These are phyloP conservation scores for Calonectria pseudoturangicola DNA, from an alignment of 2,329 filamentous ascomycete genomes.

Conservation along the genomic window DNA sequence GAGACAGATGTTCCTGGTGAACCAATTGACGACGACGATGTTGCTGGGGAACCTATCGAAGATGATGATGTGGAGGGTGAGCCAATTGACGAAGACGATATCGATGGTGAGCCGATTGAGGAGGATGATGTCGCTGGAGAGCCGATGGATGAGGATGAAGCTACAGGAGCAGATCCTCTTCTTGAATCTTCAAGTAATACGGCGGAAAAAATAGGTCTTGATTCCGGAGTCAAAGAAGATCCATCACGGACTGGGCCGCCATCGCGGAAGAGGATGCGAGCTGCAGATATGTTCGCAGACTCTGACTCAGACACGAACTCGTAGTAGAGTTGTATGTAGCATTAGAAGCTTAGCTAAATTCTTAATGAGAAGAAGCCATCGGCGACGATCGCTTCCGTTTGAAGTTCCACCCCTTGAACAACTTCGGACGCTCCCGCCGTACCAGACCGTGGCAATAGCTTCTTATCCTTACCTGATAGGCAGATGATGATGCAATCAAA, in stretches of 20 bases:
- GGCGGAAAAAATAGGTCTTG: slow-evolving; percentile 41
- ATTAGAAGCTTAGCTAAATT: background rate
- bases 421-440: background rate
- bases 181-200: slow-evolving; percentile 47
- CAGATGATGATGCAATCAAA: background rate
- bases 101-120: slow-evolving; percentile 67
- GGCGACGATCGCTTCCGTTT: background rate
- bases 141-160: slow-evolving; percentile 67
- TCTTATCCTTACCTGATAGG: slow-evolving; percentile 4
- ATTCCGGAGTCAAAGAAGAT: slow-evolving; percentile 37
- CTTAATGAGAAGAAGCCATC: background rate
- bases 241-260: slow-evolving; percentile 51
- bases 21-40: slow-evolving; percentile 68
- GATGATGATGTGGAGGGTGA: slow-evolving; percentile 68
- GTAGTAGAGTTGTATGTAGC: slow-evolving; percentile 34
- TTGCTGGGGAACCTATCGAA: slow-evolving; percentile 68
- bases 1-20: slow-evolving; percentile 71
- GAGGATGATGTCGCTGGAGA: slow-evolving; percentile 65
- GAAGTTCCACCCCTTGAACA: background rate
- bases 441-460: too few species aligned
- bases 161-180: slow-evolving; percentile 53
- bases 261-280: slow-evolving; percentile 79
- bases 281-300: slow-evolving; percentile 92
- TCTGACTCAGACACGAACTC: slow-evolving; percentile 67
- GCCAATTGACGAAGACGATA: slow-evolving; percentile 68